Percentiles rank a stretch among this genome's conserved stretches.
phyloP scores from a whole-genome alignment of 2,329 filamentous ascomycete species.

The Ophiocordyceps robertsii region DNA sequence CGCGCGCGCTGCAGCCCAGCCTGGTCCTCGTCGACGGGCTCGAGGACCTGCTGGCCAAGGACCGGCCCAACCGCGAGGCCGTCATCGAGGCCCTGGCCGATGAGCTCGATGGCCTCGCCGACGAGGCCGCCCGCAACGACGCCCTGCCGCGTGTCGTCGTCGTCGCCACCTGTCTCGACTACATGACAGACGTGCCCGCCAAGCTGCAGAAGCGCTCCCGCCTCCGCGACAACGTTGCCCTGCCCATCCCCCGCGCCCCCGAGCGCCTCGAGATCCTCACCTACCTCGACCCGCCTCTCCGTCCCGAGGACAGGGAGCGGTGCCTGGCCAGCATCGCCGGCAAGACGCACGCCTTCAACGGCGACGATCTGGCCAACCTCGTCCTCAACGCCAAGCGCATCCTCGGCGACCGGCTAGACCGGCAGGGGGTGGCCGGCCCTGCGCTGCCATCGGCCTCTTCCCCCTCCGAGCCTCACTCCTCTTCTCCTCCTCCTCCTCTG shows the following conservation, averaged over 20 bases:
- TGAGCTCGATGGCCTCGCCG: conserved; percentile 41
- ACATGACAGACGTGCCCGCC: conserved; percentile 57
- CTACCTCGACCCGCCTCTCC: conserved; percentile 36
- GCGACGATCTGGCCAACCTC: conserved; percentile 59
- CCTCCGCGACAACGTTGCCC: conserved; percentile 53
- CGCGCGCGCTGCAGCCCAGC: conserved; percentile 55
- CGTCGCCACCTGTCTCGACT: conserved; percentile 59
- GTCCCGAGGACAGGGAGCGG: conserved; percentile 32
- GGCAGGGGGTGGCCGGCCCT: conserved; percentile 1
- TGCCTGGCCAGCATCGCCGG: conserved; percentile 50
- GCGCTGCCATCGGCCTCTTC: too few species aligned
- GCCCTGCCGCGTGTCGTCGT: conserved; percentile 50
- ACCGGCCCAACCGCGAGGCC: conserved; percentile 33
- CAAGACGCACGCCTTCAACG: conserved; percentile 78
- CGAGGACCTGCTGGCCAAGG: conserved; percentile 53
- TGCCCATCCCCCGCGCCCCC: conserved; percentile 62
- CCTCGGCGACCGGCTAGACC: conserved; percentile 11
- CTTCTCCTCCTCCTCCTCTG: conserved; percentile 3
- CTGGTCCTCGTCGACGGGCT: conserved; percentile 70
- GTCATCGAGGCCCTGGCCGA: conserved; percentile 37
- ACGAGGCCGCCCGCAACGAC: conserved; percentile 19
- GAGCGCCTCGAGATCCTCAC: conserved; percentile 64
- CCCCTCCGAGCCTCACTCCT: not conserved
- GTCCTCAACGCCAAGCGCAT: conserved; percentile 23
- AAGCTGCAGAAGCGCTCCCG: conserved; percentile 51